Evolutionary conservation across 768 basidiomycete species (phyloP), one percentile per base, ranked within the genome.

Genomic region (Pleurotus tuoliensis): DNA sequence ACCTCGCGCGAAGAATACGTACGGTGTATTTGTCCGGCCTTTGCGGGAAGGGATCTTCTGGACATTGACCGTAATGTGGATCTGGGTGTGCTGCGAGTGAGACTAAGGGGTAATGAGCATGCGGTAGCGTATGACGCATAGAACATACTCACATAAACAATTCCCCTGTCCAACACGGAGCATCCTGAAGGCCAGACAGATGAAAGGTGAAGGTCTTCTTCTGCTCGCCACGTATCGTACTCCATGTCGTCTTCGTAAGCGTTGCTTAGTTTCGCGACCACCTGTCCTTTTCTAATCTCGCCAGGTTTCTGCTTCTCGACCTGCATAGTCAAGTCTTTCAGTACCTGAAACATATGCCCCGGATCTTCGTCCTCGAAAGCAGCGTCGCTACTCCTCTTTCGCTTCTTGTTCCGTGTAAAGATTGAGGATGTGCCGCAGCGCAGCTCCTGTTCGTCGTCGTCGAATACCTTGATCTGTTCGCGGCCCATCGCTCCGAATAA

Each of bases 181-280:
- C 72, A 68, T 9, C 79, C 75, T 47, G 75, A 75, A 0, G 77
- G 75, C 85, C 87, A 90, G 3, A 80, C 81, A 62, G 83, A 80
- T 6, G 65, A 75, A 12, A 90, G 66, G 0, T 80, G 79, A 47
- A 81, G 77, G 59, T 88, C 87, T 62, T 87, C 84, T 63, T 90
- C 88, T 2, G 82, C 79, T 50, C 83, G 80, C 88, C 87, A 90
- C 1, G 85, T 65, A 63, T 89, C 84, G 1, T 78, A 80, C 3
- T 55, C 16, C 27, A 44, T 41, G 18, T 44, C 44, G 20, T 41
- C 49, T 15, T 24, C 43, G 25, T 47, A 55, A 9, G 54, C 20
- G 24, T 46, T 45, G 43, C 45, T 52, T 2, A 52, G 20, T 30
- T 41, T 38, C 2, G 50, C 50, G n/a, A 38, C 15, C n/a, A 52